These are phyloP conservation scores for Pythium coloratum DNA, from an alignment of 352 stramenopile genomes.

Conservation along the genomic window DNA sequence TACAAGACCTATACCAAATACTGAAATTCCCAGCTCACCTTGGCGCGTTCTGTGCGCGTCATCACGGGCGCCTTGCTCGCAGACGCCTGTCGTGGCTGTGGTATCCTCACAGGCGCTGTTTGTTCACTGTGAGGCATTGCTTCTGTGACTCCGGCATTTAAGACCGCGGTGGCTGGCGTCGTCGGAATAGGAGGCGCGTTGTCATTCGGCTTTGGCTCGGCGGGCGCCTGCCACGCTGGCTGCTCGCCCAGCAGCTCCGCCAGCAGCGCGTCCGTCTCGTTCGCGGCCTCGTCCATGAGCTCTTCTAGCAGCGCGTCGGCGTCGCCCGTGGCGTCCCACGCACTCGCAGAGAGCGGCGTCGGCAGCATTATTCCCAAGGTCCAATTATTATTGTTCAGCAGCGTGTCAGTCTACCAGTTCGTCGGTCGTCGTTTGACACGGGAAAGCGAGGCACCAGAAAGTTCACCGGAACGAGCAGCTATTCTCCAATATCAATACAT, in stretches of 20 bases:
- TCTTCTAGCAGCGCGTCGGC: slow-evolving; percentile 14
- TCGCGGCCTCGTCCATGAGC: not conserved
- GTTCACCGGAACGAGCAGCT: not conserved
- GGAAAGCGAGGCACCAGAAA: not conserved
- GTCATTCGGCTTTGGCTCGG: not conserved
- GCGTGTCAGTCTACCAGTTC: not conserved
- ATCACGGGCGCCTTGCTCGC: not conserved
- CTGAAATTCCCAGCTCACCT: not conserved
- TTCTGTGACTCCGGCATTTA: not conserved
- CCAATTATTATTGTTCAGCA: not conserved
- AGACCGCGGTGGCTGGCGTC: not conserved
- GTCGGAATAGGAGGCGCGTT: too few relatives aligned
- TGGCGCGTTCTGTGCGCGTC: slow-evolving; percentile 8
- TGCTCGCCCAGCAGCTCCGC: slow-evolving; percentile 6
- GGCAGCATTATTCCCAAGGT: not conserved
- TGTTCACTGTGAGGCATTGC: not conserved
- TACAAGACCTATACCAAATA: too few relatives aligned
- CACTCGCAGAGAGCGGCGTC: not conserved
- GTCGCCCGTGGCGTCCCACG: slow-evolving; percentile 4
- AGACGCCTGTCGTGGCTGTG: not conserved
- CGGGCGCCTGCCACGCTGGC: not conserved
- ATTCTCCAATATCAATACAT: not conserved
- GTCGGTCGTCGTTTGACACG: not conserved
- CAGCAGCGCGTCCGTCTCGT: slow-evolving; percentile 15
- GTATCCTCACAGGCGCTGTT: not conserved